Conservation (phyloP, 2,329 filamentous ascomycete species). For the Cladosporium sp. region DNA sequence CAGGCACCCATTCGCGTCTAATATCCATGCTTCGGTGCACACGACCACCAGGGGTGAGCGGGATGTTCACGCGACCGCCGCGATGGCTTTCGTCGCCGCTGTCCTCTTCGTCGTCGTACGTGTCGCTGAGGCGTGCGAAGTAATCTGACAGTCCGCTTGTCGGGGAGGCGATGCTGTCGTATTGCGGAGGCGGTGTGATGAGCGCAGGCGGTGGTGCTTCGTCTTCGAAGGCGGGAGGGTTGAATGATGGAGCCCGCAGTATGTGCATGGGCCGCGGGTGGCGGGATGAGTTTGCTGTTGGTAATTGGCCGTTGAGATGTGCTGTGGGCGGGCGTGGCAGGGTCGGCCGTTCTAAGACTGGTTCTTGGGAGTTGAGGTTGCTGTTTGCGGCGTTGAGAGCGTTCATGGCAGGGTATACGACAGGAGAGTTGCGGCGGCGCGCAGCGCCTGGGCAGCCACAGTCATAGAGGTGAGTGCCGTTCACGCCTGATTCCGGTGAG, state of each 20-base stretch:
- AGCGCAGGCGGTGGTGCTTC: constrained; percentile 72
- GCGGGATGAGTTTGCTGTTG: constrained; percentile 38
- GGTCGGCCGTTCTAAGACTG: constrained; percentile 39
- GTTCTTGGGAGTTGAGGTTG: constrained; percentile 27
- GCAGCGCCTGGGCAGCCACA: constrained; percentile 70
- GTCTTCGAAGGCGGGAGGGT: constrained; percentile 82
- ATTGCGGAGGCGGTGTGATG: constrained; percentile 80
- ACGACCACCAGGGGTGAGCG: constrained; percentile 63
- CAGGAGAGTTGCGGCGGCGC: constrained; percentile 47
- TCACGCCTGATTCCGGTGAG: constrained; percentile 45
- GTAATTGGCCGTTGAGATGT: constrained; percentile 26
- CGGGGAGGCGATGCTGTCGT: constrained; percentile 74
- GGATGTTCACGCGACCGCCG: constrained; percentile 53
- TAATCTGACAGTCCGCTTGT: constrained; percentile 78
- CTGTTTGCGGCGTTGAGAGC: constrained; percentile 48
- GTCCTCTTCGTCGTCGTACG: constrained; percentile 52
- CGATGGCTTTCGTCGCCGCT: constrained; percentile 27
- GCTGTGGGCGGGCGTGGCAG: constrained; percentile 52
- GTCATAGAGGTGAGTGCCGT: constrained; percentile 45
- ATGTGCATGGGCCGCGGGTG: constrained; percentile 73
- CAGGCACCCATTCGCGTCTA: constrained; percentile 50
- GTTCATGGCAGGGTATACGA: constrained; percentile 56
- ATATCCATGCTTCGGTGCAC: constrained; percentile 65
- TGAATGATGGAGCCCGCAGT: constrained; percentile 79
- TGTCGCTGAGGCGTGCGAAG: constrained; percentile 73